A percentile compares a stretch with the other conserved stretches of the same genome.
phyloP scores from a whole-genome alignment of 2,329 filamentous ascomycete genomes.

The Monilinia fructigena region DNA sequence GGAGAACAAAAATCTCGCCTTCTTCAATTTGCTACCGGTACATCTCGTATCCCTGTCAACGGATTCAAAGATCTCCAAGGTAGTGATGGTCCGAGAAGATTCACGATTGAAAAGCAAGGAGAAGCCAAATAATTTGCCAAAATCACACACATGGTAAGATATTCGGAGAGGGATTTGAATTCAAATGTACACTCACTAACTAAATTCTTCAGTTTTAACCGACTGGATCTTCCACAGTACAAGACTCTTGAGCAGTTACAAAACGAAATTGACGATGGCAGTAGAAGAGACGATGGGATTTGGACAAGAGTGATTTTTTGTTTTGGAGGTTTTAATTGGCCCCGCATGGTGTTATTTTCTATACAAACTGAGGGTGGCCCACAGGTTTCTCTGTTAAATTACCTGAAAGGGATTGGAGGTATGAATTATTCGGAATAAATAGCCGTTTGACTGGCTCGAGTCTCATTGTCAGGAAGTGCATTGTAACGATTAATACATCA shows the following conservation, averaged over 20 bases:
- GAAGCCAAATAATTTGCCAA: constrained; percentile 86
- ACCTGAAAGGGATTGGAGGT: constrained; percentile 18
- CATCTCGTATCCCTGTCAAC: constrained; percentile 96
- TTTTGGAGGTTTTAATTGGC: constrained; percentile 28
- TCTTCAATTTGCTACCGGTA: constrained; percentile 95
- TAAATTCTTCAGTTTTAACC: constrained; percentile 74
- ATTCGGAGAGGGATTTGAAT: not conserved
- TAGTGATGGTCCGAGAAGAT: constrained; percentile 89
- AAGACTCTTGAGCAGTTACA: constrained; percentile 83
- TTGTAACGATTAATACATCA: constrained; percentile 21
- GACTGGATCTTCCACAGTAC: constrained; percentile 90
- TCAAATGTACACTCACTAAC: constrained; percentile 24
- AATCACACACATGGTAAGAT: constrained; percentile 94
- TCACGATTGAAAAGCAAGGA: constrained; percentile 97
- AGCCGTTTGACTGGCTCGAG: not conserved
- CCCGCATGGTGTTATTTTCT: constrained; percentile 31
- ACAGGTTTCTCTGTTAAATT: constrained; percentile 14
- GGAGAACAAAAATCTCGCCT: constrained; percentile 96
- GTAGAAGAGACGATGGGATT: constrained; percentile 99
- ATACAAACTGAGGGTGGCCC: constrained; percentile 26
- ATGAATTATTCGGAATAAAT: constrained; percentile 12
- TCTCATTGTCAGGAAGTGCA: constrained; percentile 7
- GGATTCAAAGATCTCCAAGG: constrained; percentile 99
- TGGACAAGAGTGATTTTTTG: constrained; percentile 73
- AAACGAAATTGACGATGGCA: constrained; percentile 86